These are phyloP conservation scores for Colletotrichum navitas DNA, from an alignment of 2,329 filamentous ascomycete genomes.

Conservation along the genomic window DNA sequence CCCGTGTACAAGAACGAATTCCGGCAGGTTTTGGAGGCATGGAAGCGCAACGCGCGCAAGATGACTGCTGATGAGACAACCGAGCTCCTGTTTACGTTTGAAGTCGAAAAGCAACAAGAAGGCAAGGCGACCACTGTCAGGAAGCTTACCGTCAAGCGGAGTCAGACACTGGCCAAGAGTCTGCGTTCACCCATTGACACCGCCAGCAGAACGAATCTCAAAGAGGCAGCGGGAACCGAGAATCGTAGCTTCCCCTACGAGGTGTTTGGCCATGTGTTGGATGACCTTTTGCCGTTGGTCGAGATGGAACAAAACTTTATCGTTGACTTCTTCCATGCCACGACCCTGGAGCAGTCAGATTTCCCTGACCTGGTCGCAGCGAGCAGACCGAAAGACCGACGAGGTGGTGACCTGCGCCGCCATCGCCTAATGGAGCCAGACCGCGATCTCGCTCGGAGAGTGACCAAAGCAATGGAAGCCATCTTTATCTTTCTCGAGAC, in stretches of 20 bases:
- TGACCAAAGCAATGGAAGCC: conserved; percentile 89
- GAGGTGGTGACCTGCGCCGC: conserved; percentile 78
- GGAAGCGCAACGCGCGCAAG: conserved; percentile 85
- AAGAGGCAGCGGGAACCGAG: conserved; percentile 65
- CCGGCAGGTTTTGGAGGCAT: conserved; percentile 79
- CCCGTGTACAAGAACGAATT: conserved; percentile 87
- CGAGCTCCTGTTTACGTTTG: conserved; percentile 88
- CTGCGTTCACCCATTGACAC: conserved; percentile 78
- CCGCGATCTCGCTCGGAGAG: conserved; percentile 83
- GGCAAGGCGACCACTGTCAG: conserved; percentile 81
- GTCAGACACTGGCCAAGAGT: conserved; percentile 84
- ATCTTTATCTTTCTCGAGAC: conserved; percentile 85
- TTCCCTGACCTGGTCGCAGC: conserved; percentile 84
- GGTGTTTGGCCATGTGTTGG: conserved; percentile 82
- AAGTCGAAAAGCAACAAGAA: conserved; percentile 87
- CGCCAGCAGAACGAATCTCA: conserved; percentile 65
- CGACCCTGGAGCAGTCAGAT: conserved; percentile 83
- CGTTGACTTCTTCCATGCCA: conserved; percentile 95
- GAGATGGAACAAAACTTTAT: conserved; percentile 97
- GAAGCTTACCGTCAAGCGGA: conserved; percentile 93
- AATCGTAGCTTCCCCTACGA: conserved; percentile 81
- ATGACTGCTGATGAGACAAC: conserved; percentile 77
- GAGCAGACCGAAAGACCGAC: conserved; percentile 74
- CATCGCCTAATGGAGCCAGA: conserved; percentile 90
- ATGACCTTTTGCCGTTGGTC: conserved; percentile 85